These are phyloP conservation scores for Guyanaporus albipodus DNA, from an alignment of 768 basidiomycete species.

Conservation along the genomic window DNA sequence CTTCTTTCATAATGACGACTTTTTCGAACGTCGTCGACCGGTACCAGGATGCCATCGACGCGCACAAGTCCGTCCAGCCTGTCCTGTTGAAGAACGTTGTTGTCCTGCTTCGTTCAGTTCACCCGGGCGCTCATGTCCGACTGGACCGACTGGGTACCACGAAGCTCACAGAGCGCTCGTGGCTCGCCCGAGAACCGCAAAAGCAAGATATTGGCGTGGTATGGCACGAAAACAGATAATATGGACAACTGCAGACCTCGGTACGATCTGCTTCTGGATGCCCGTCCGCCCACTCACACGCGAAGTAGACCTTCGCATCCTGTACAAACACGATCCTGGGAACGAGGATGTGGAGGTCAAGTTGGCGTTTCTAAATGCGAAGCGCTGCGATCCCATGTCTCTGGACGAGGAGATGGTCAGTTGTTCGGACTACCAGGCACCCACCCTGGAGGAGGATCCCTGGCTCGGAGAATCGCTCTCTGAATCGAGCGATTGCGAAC, in stretches of 20 bases:
- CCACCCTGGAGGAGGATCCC: conserved; percentile 24
- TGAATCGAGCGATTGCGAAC: conserved; percentile 53
- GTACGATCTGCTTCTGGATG: conserved; percentile 19
- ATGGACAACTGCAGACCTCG: conserved; percentile 18
- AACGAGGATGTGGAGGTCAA: conserved; percentile 18
- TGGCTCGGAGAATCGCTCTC: conserved; percentile 40
- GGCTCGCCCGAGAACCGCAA: conserved; percentile 29
- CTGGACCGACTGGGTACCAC: too few species aligned
- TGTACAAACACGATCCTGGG: conserved; percentile 27
- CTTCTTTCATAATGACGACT: conserved; percentile 37
- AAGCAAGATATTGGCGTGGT: conserved; percentile 35
- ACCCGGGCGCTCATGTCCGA: too few species aligned
- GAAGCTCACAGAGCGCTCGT: conserved; percentile 27
- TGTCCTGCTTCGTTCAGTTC: conserved; percentile 36
- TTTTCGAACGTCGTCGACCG: conserved; percentile 35
- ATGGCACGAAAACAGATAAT: conserved; percentile 31
- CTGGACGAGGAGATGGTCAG: background rate
- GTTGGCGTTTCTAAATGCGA: conserved; percentile 9
- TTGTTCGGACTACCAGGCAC: conserved; percentile 15
- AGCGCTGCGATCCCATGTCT: background rate
- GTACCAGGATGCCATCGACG: conserved; percentile 38
- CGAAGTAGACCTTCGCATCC: conserved; percentile 25
- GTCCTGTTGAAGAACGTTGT: conserved; percentile 42
- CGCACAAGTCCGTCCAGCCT: conserved; percentile 34
- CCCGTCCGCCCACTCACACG: too few species aligned